Evolutionary conservation across 345 rosid genomes (phyloP), one percentile per base, ranked within the genome.

Genomic region (Atalantia buxifolia): DNA sequence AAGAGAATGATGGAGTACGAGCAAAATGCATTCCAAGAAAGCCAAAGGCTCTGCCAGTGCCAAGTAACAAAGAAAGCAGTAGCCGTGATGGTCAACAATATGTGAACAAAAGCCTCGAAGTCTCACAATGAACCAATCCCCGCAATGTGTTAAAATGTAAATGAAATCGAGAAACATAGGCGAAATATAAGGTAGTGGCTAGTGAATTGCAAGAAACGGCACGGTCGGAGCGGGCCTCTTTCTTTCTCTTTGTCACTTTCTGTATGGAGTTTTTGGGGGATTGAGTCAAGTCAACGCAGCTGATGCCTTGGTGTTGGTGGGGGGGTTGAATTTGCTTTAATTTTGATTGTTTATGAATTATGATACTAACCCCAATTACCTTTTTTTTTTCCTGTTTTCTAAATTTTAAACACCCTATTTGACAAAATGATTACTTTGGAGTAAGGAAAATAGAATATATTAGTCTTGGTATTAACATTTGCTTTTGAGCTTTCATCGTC

Each of bases 1-100:
- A 65, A 61, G 79, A 78, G 72, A 25, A 36, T 2, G 84, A 82
- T 30, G 81, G 77, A 21, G 82, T 64, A 14, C 77, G 82, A 40
- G 77, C 82, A 30, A 82, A 69, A 66, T 82, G 85, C 73, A 76
- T 75, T 53, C 85, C 85, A 2, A 79, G 79, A n/a, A 82, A 66
- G 74, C 63, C 64, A n/a, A 74, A 66, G 69, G 45, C 64, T 12
- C 45, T 42, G 59, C 53, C 79, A 22, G 19, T 66, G 19, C 18
- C 50, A 45, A 45, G 50, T 13, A 53, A 53, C 57, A 53, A 55
- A 33, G 75, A 25, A n/a, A 71, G 70, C 53, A 24, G 50, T 63
- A 5, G 50, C 30, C 7, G 14, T 42, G 27, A 22, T 31, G 27
- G 57, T 45, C 62, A 79, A 50, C 40, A 71, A 68, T 12, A 68